phyloP scores from a whole-genome alignment of 768 basidiomycete genomes.

The Psilocybe subaeruginosa region DNA sequence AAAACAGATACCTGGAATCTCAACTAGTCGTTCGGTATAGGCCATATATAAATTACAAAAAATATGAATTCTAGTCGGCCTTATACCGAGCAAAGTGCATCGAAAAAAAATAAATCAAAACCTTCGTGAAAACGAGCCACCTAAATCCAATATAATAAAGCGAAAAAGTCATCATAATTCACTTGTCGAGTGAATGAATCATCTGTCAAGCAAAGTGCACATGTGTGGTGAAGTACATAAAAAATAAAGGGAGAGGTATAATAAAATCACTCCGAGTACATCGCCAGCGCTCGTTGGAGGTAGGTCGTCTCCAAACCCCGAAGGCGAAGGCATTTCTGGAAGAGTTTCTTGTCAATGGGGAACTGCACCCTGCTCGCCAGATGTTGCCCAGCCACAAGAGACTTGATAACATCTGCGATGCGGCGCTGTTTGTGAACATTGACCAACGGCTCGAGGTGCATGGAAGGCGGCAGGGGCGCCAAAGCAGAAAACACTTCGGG shows the following conservation, averaged over 20 bases:
- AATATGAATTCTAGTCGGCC: constrained; percentile 9
- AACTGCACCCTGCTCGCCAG: constrained; percentile 74
- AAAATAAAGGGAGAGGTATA: background rate
- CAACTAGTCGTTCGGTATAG: constrained; percentile 1
- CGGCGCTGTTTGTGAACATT: constrained; percentile 89
- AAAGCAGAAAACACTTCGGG: constrained; percentile 82
- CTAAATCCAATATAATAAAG: background rate
- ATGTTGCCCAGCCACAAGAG: constrained; percentile 81
- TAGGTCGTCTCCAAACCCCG: constrained; percentile 62
- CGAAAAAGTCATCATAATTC: background rate
- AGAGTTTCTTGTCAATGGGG: constrained; percentile 73
- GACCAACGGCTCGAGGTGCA: constrained; percentile 84
- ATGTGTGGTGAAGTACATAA: background rate
- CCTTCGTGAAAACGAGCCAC: background rate
- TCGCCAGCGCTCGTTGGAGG: constrained; percentile 40
- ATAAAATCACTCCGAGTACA: constrained; percentile 21
- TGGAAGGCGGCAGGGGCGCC: constrained; percentile 70
- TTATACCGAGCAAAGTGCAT: background rate
- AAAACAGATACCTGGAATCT: no score
- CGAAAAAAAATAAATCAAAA: background rate
- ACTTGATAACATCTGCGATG: constrained; percentile 81
- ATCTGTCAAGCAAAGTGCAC: background rate
- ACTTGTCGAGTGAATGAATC: background rate
- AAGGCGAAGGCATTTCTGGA: constrained; percentile 73
- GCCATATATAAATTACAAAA: constrained; percentile 18